phyloP scores from a whole-genome alignment of 1,284 basidiomycete species.

The Rugosomyces carneus region DNA sequence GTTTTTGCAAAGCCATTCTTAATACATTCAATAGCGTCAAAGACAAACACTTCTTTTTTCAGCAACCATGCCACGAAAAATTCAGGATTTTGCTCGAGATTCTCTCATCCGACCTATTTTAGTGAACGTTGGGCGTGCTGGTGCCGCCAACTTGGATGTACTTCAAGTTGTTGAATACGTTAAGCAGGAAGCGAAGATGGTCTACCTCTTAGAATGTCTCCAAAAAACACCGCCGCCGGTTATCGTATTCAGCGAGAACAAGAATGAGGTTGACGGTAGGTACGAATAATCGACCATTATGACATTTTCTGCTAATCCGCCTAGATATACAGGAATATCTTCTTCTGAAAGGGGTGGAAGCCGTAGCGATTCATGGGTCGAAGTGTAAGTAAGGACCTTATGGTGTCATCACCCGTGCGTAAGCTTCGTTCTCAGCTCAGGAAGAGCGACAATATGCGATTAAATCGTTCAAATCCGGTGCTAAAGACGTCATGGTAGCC shows the following conservation, averaged over 20 bases:
- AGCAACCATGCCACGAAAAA: slow-evolving; percentile 98
- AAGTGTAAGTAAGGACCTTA: slow-evolving; percentile 60
- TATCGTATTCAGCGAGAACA: slow-evolving; percentile 98
- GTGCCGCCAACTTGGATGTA: slow-evolving; percentile 95
- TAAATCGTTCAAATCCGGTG: slow-evolving; percentile 92
- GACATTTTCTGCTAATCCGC: slow-evolving; percentile 3
- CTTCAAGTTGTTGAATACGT: slow-evolving; percentile 98
- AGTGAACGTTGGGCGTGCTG: slow-evolving; percentile 96
- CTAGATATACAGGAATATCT: slow-evolving; percentile 98
- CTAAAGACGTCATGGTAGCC: slow-evolving; percentile 99
- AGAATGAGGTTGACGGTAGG: slow-evolving; percentile 97
- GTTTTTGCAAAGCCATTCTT: neutral
- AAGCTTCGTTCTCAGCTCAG: slow-evolving; percentile 55
- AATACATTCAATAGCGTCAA: slow-evolving; percentile 58
- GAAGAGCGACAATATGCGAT: slow-evolving; percentile 99
- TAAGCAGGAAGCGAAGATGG: slow-evolving; percentile 99
- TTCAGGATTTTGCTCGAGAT: slow-evolving; percentile 97
- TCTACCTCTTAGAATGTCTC: slow-evolving; percentile 93
- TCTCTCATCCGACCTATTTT: slow-evolving; percentile 90
- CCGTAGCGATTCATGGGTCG: slow-evolving; percentile 97
- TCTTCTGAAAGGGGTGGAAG: slow-evolving; percentile 94
- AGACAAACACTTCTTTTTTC: slow-evolving; percentile 96
- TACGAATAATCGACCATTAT: neutral
- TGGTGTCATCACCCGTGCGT: neutral
- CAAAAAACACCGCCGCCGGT: slow-evolving; percentile 99